phyloP scores from a whole-genome alignment of 345 rosid genomes.

The Schrenkiella parvula region DNA sequence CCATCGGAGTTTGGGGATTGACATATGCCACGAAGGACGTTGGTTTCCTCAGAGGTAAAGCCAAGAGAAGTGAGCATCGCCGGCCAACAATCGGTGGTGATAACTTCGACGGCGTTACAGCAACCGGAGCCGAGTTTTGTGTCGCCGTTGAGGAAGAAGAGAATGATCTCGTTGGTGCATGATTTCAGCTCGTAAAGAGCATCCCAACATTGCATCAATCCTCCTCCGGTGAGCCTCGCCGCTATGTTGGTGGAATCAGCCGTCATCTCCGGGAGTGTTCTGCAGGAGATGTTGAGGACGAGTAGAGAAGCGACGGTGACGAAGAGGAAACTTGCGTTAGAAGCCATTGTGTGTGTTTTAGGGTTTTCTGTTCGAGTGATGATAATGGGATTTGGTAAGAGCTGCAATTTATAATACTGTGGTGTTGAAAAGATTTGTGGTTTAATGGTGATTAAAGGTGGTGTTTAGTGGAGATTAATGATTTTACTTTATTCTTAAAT shows the following conservation, averaged over 20 bases:
- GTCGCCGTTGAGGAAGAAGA: conserved; percentile 58
- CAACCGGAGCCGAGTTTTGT: conserved; percentile 48
- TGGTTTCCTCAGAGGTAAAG: conserved; percentile 55
- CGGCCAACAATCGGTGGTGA: conserved; percentile 72
- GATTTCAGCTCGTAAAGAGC: conserved; percentile 56
- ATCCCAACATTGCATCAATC: conserved; percentile 59
- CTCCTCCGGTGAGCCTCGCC: conserved; percentile 33
- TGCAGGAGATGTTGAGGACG: conserved; percentile 3
- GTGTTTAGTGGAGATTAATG: background rate
- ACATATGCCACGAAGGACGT: conserved; percentile 61
- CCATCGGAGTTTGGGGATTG: conserved; percentile 1
- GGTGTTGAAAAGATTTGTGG: background rate
- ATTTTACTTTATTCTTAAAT: background rate
- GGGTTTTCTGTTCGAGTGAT: background rate
- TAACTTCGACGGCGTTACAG: conserved; percentile 50
- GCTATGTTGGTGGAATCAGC: conserved; percentile 15
- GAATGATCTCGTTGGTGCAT: conserved; percentile 60
- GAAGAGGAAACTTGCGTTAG: conserved; percentile 15
- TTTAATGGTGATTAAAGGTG: background rate
- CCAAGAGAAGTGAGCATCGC: conserved; percentile 71
- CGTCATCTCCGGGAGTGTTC: background rate
- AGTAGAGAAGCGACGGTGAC: background rate
- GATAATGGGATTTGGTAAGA: background rate
- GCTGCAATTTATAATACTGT: background rate
- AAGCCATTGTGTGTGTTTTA: background rate